These are phyloP conservation scores for Musa acuminata DNA, from an alignment of 176 grass and related monocot genomes.

Conservation along the genomic window DNA sequence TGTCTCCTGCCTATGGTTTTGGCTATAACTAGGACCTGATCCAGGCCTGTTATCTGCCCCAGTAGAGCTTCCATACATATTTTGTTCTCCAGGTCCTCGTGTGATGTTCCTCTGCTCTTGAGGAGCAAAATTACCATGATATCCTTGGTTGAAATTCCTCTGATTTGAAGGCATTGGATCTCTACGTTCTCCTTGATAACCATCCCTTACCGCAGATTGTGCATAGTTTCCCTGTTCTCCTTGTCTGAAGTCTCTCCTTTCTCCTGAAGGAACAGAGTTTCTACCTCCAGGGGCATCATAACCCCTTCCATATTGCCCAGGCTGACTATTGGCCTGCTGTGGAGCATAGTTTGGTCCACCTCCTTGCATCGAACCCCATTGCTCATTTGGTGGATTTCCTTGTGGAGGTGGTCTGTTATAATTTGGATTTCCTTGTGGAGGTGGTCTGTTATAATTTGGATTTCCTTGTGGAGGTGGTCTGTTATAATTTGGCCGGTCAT, in stretches of 20 bases:
- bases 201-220: not conserved
- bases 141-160: slow-evolving; percentile 36
- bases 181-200: slow-evolving; percentile 6
- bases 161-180: slow-evolving; percentile 25
- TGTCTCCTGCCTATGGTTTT: slow-evolving; percentile 8
- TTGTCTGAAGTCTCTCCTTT: slow-evolving; percentile 17
- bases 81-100: slow-evolving; percentile 33
- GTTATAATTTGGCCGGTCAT: slow-evolving; percentile 37
- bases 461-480: slow-evolving; percentile 32
- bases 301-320: slow-evolving; percentile 35
- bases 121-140: slow-evolving; percentile 43
- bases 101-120: slow-evolving; percentile 43
- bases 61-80: slow-evolving; percentile 23
- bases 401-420: no score
- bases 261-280: slow-evolving; percentile 16
- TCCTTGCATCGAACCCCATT: slow-evolving; percentile 6
- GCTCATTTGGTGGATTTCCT: not conserved
- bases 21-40: slow-evolving; percentile 13
- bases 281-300: slow-evolving; percentile 24
- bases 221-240: slow-evolving; percentile 3
- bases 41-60: slow-evolving; percentile 29
- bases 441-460: no score
- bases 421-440: not conserved
- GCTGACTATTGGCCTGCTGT: slow-evolving; percentile 38
- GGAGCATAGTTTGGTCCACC: slow-evolving; percentile 32